Percentiles rank a stretch among this genome's conserved stretches.
These are phyloP conservation scores for Pleurotus ostreatus DNA, from an alignment of 768 basidiomycete genomes.

Conservation along the genomic window DNA sequence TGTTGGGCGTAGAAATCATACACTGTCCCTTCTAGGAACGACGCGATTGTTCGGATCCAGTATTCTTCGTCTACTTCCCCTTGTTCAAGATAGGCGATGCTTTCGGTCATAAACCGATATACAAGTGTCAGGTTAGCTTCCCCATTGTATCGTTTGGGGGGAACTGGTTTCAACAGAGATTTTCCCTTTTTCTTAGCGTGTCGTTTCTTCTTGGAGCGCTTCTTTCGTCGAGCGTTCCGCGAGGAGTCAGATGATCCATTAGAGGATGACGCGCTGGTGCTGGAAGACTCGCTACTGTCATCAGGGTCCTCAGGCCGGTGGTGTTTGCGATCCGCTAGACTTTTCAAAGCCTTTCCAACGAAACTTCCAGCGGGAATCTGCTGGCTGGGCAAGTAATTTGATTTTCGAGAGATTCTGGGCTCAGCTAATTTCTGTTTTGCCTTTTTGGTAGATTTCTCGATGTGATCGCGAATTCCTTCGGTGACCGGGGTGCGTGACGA, in stretches of 20 bases:
- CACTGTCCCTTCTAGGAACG: slow-evolving; percentile 26
- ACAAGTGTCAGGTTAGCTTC: slow-evolving; percentile 14
- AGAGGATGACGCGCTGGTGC: no score
- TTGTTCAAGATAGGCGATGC: slow-evolving; percentile 18
- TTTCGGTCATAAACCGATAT: slow-evolving; percentile 23
- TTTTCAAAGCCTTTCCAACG: not conserved
- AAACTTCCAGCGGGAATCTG: not conserved
- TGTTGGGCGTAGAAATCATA: slow-evolving; percentile 27
- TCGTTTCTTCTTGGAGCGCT: not conserved
- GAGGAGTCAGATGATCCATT: no score
- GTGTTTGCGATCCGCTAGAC: not conserved
- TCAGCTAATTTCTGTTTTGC: not conserved
- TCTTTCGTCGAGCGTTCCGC: not conserved
- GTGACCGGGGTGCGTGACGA: not conserved
- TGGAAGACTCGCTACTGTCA: no score
- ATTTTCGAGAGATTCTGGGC: not conserved
- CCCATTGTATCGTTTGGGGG: slow-evolving; percentile 23
- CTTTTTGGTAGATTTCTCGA: not conserved
- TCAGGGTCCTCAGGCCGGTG: not conserved
- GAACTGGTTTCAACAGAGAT: slow-evolving; percentile 18
- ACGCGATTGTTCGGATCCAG: slow-evolving; percentile 17
- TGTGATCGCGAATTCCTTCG: not conserved
- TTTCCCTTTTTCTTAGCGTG: not conserved
- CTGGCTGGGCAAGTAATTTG: not conserved
- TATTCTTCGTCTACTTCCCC: slow-evolving; percentile 10